Evolutionary conservation across 139 green algal genomes (phyloP).

Genomic region (Pseudopediastrum boryanum): DNA sequence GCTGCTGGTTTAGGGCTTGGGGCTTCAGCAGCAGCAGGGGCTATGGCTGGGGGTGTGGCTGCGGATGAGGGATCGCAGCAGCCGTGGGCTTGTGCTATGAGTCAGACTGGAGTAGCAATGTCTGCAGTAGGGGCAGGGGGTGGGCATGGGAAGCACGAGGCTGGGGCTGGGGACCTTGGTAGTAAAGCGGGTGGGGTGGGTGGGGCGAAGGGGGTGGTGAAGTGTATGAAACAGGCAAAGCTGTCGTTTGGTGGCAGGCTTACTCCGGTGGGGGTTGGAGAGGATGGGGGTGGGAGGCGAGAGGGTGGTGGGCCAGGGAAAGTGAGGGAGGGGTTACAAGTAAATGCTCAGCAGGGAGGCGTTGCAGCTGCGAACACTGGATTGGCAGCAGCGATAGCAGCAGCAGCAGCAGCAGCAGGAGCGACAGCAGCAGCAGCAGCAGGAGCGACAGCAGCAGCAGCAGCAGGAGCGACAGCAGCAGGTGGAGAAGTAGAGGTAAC

Average conservation of each 20-base stretch:
- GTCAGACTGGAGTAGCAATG: background rate
- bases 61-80: background rate
- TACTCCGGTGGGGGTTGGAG: background rate
- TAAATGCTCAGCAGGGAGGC: too few relatives aligned
- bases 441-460: too few relatives aligned
- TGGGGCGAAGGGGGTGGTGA: background rate
- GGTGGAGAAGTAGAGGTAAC: too few relatives aligned
- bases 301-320: too few relatives aligned
- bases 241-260: conserved; percentile 21
- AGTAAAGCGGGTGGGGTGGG: background rate
- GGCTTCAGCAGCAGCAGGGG: conserved; percentile 10
- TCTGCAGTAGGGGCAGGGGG: conserved; percentile 1
- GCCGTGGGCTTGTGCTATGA: conserved; percentile 8
- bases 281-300: too few relatives aligned
- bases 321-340: too few relatives aligned
- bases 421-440: too few relatives aligned
- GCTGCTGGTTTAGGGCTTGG: too few relatives aligned
- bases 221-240: conserved; percentile 25
- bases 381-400: conserved; percentile 15
- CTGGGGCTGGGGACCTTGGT: background rate
- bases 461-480: too few relatives aligned
- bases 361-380: background rate
- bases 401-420: conserved; percentile 30
- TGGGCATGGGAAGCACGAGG: background rate
- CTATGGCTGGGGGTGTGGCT: background rate